Base-by-base conservation (phyloP, 345 rosid species). In the Euphorbia peplus region DNA sequence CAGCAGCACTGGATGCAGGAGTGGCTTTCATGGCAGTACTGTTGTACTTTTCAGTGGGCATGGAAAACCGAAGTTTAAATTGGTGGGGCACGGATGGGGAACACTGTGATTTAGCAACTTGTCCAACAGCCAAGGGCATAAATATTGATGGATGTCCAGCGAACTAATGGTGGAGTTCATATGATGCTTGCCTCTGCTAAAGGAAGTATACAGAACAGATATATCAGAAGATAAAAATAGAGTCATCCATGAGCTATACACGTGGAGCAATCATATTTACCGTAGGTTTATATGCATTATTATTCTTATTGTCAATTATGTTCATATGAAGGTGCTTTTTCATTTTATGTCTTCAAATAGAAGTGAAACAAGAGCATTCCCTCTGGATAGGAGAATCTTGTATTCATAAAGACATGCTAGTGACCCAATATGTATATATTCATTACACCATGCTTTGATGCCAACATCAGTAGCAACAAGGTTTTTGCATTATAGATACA, bases 21-120 rank as follows among this genome's bases (percentile, higher is more conserved):
- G 90, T 89, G 63, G 93, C 92, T 50, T 90, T 85, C 85, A 90
- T 93, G 96, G 90, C 90, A 24, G 86, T 90, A 64, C 69, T 86
- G 32, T 66, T 90, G 75, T 90, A 93, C 77, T 83, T 89, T 74
- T 69, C 87, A 18, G 80, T 88, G 14, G 87, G 91, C 26, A 72
- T 87, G 60, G 91, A 87, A 73, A 76, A 86, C 1, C 87, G 44
- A 70, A 70, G 75, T 37, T 24, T 90, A 67, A 66, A 47, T 12
- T 87, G 97, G 96, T 90, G 96, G 92, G 98, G 89, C 65, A 87
- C 90, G 19, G 50, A 67, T 8, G 97, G 97, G 39, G 90, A 93
- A 57, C 93, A 87, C 42, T 93, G 98, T 81, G 82, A 84, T 10
- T 76, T 93, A 54, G 97, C 91, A 32, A 59, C 64, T 50, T 93